Conservation (phyloP, 2,329 filamentous ascomycete species). For the Cryphonectria naterciae region DNA sequence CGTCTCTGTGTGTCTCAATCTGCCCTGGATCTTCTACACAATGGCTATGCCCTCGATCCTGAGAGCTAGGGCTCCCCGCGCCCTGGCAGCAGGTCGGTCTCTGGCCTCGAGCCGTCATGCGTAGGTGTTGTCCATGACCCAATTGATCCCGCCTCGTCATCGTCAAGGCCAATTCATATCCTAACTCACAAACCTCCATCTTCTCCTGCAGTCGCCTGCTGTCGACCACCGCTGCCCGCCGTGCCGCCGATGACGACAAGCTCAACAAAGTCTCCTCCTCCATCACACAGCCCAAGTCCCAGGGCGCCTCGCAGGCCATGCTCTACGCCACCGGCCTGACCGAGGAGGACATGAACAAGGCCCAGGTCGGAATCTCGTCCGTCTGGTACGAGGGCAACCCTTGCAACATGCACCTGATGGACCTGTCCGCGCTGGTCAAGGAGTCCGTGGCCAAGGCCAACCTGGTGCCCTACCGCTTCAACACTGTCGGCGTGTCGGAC, state of each 20-base stretch:
- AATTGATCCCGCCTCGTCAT: slow-evolving; percentile 1
- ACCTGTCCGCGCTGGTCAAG: slow-evolving; percentile 77
- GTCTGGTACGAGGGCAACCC: slow-evolving; percentile 99
- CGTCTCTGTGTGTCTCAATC: not conserved
- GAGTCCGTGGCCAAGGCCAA: slow-evolving; percentile 69
- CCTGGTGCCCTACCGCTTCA: slow-evolving; percentile 94
- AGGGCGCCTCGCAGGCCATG: slow-evolving; percentile 99
- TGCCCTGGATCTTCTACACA: slow-evolving; percentile 6
- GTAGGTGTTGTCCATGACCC: slow-evolving; percentile 25
- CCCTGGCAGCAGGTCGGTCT: slow-evolving; percentile 27
- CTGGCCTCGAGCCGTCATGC: slow-evolving; percentile 31
- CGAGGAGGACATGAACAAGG: slow-evolving; percentile 90
- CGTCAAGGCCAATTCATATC: not conserved
- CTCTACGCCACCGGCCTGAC: slow-evolving; percentile 90
- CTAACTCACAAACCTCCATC: slow-evolving; percentile 13
- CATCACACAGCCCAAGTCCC: slow-evolving; percentile 97
- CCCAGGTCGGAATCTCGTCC: slow-evolving; percentile 95
- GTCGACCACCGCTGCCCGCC: slow-evolving; percentile 53
- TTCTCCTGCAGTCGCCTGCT: slow-evolving; percentile 49
- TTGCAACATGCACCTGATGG: slow-evolving; percentile 98
- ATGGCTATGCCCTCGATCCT: slow-evolving; percentile 31
- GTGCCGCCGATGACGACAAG: slow-evolving; percentile 52
- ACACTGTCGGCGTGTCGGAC: slow-evolving; percentile 97
- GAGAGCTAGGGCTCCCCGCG: slow-evolving; percentile 32
- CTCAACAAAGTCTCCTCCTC: slow-evolving; percentile 83